Evolutionary conservation across 768 basidiomycete genomes (phyloP).

Genomic region (Tremella yokohamensis): DNA sequence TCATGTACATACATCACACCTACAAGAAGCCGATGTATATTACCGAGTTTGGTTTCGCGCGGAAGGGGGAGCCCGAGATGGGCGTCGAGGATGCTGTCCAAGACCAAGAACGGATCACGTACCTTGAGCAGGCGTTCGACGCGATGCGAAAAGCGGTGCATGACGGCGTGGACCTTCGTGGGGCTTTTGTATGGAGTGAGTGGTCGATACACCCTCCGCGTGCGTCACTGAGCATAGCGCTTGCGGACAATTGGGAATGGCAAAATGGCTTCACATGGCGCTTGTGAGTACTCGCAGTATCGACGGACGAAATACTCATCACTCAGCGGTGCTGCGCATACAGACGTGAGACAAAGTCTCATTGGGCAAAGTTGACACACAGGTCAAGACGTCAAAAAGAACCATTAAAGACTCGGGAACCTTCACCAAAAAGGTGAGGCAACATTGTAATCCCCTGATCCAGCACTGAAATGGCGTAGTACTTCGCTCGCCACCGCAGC

Average conservation of each 20-base stretch:
- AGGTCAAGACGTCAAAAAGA: neutral
- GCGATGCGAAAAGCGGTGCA: neutral
- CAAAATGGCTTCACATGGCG: neutral
- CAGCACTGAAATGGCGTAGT: no score
- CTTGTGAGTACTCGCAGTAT: neutral
- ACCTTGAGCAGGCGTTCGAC: neutral
- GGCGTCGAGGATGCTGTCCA: neutral
- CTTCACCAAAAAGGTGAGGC: neutral
- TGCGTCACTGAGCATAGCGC: neutral
- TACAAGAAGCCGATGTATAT: constrained; percentile 6
- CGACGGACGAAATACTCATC: neutral
- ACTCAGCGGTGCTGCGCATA: neutral
- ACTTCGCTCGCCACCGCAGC: no score
- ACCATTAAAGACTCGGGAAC: neutral
- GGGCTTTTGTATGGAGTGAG: neutral
- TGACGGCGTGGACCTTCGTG: neutral
- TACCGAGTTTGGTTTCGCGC: neutral
- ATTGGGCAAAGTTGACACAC: neutral
- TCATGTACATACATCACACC: neutral
- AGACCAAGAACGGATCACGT: neutral
- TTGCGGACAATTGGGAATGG: constrained; percentile 3
- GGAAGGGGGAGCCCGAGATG: neutral
- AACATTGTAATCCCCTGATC: no score
- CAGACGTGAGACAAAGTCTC: neutral
- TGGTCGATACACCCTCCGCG: neutral